Percentiles rank a stretch among this genome's conserved stretches.
phyloP scores from a whole-genome alignment of 345 rosid species.

The Pelargonium nanum region DNA sequence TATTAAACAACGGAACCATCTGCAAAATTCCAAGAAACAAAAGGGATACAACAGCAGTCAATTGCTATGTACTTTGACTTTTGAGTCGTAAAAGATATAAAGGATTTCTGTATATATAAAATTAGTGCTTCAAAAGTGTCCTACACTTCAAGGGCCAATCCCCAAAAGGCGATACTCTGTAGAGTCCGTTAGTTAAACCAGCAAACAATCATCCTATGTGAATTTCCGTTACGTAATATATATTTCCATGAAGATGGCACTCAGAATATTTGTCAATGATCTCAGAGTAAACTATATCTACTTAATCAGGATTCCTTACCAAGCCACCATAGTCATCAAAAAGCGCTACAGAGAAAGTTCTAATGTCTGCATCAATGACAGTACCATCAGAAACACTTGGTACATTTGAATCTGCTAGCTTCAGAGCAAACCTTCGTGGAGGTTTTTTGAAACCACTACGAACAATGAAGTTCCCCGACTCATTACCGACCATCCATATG shows the following conservation, averaged over 20 bases:
- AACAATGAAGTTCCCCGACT: conserved; percentile 69
- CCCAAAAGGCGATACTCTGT: too few relatives aligned
- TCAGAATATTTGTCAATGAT: background rate
- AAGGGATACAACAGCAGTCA: conserved; percentile 7
- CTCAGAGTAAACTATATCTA: background rate
- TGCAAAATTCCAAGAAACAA: conserved; percentile 26
- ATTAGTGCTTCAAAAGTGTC: background rate
- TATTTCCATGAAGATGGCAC: background rate
- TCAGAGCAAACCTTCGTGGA: conserved; percentile 86
- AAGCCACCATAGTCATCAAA: conserved; percentile 96
- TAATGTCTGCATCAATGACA: conserved; percentile 60
- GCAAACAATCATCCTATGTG: background rate
- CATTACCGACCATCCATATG: conserved; percentile 72
- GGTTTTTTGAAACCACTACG: conserved; percentile 81
- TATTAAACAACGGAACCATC: conserved; percentile 93
- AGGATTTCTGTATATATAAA: background rate
- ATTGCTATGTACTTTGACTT: background rate
- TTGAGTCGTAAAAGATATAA: background rate
- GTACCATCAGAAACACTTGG: conserved; percentile 62
- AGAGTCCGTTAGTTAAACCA: too few relatives aligned
- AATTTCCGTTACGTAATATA: background rate
- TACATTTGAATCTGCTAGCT: conserved; percentile 54
- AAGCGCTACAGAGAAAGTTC: conserved; percentile 80
- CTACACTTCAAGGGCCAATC: background rate
- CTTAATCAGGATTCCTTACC: conserved; percentile 40